phyloP scores from a whole-genome alignment of 139 green algal genomes.

The Picochlorum sp. region DNA sequence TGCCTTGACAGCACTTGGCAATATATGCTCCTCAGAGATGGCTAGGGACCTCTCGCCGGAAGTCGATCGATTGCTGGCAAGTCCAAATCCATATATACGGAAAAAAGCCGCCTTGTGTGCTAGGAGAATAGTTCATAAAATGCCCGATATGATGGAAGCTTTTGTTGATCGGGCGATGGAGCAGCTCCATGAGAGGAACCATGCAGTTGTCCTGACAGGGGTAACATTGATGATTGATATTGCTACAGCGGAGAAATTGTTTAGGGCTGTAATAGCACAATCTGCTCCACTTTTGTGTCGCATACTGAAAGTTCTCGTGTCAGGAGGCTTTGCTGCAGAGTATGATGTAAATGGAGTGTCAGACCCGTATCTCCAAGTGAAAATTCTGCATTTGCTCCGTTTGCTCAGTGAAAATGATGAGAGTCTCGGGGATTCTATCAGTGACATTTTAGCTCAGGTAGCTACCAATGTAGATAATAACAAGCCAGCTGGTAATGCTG shows the following conservation, averaged over 20 bases:
- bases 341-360: constrained; percentile 89
- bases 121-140: constrained; percentile 78
- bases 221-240: constrained; percentile 79
- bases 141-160: constrained; percentile 83
- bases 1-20: constrained; percentile 87
- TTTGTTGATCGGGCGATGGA: constrained; percentile 62
- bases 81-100: constrained; percentile 71
- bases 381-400: constrained; percentile 80
- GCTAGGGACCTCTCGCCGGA: constrained; percentile 89
- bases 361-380: constrained; percentile 95
- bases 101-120: constrained; percentile 92
- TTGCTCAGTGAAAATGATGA: constrained; percentile 70
- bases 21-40: constrained; percentile 97
- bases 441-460: constrained; percentile 87
- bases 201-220: constrained; percentile 76
- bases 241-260: constrained; percentile 18
- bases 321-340: constrained; percentile 61
- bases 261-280: constrained; percentile 6
- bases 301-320: constrained; percentile 52
- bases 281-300: constrained; percentile 62
- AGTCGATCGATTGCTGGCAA: constrained; percentile 75
- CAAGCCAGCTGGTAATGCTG: constrained; percentile 85
- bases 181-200: constrained; percentile 81
- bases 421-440: constrained; percentile 92
- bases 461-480: constrained; percentile 79